Evolutionary conservation across 768 basidiomycete species (phyloP), one percentile per base, ranked within the genome.

Genomic region (Rhodotorula babjevae): DNA sequence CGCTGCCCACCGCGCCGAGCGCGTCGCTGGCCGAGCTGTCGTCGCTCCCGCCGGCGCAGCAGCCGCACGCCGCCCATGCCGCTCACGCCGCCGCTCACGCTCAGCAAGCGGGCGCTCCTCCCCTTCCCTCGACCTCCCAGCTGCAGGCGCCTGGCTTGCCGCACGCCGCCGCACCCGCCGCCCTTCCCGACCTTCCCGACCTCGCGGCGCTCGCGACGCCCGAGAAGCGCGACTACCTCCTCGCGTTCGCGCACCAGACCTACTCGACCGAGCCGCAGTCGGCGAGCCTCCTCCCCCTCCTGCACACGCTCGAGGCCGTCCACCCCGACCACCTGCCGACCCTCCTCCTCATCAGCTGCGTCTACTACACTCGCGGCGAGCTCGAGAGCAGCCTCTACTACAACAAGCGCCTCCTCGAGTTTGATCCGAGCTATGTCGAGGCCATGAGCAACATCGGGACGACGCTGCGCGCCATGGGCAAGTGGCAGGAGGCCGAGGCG

Each of bases 401-500:
- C 58, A 82, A 81, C 74, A 75, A 79, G 31, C 52, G 56, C n/a
- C 42, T 76, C 59, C 44, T 76, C 18, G 58, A 33, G 21, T 61
- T 61, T 19, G 74, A 78, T 47, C 75, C 75, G 42, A 79, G 81
- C n/a, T 83, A 83, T 31, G 77, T 79, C 58, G 83, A 84, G 72
- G 82, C 82, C 27, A 82, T 84, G 83, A 80, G 77, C 57, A 84
- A 84, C 68, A 81, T 83, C 46, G 83, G 83, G 15, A 81, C 81
- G 40, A 80, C 82, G 21, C 69, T 81, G 65, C 78, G 79, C 31
- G 81, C 81, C 15, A 76, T 82, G 74, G 82, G 82, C 40, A 75
- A 72, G 19, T 69, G 73, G 61, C 73, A 77, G 11, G 79, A 82
- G 47, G 83, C 83, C 2, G 81, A 81, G 67, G 74, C 74, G 29